These are phyloP conservation scores for Colletotrichum tanaceti DNA, from an alignment of 2,329 filamentous ascomycete species.

Conservation along the genomic window DNA sequence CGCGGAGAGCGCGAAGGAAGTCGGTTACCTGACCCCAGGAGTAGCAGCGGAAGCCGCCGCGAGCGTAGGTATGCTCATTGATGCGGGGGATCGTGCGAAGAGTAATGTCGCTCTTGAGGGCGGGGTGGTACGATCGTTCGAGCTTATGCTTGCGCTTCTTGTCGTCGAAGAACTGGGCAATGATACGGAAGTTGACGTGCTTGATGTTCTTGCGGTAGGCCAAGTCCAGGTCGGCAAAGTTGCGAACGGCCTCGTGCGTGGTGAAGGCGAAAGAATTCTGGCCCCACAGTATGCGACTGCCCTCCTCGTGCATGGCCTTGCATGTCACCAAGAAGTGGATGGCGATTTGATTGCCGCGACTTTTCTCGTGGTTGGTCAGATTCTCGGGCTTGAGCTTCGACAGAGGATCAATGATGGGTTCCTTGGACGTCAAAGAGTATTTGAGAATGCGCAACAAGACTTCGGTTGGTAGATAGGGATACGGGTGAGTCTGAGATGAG, in stretches of 20 bases:
- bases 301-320: constrained; percentile 62
- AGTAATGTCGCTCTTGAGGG: constrained; percentile 55
- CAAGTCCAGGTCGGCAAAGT: constrained; percentile 60
- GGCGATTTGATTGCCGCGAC: constrained; percentile 60
- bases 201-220: constrained; percentile 57
- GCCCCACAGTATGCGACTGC: constrained; percentile 61
- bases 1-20: constrained; percentile 63
- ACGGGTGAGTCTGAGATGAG: constrained; percentile 39
- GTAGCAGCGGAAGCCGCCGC: constrained; percentile 66
- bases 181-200: constrained; percentile 62
- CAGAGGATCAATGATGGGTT: constrained; percentile 66
- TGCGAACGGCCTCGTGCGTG: constrained; percentile 59
- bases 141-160: constrained; percentile 54
- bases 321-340: constrained; percentile 66
- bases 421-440: constrained; percentile 60
- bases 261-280: constrained; percentile 68
- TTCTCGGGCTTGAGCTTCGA: constrained; percentile 57
- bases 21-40: constrained; percentile 66
- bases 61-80: constrained; percentile 58
- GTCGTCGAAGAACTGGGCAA: constrained; percentile 68
- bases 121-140: constrained; percentile 56
- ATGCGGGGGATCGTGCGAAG: constrained; percentile 57
- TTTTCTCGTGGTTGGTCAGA: constrained; percentile 57
- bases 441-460: constrained; percentile 64
- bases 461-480: constrained; percentile 63